Base-by-base conservation (phyloP, 2,329 filamentous ascomycete genomes). In the Calonectria crousiana region DNA sequence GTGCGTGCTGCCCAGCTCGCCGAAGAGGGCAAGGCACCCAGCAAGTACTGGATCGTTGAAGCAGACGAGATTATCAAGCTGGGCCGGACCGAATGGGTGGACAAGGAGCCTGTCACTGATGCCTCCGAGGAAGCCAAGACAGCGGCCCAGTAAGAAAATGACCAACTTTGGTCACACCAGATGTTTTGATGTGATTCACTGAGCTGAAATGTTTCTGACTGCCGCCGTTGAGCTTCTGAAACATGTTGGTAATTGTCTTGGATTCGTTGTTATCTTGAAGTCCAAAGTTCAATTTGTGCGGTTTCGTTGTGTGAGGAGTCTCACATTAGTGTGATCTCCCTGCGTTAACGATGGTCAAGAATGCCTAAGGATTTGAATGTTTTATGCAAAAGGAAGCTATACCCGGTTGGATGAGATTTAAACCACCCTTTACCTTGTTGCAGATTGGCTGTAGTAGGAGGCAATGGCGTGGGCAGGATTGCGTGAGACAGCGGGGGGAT, bases 31-130 rank as follows among this genome's bases (percentile, higher is more conserved):
- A 90, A 89, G 84, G 90, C 89, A n/a, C 89, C 87, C 69, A 87
- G 81, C 83, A 91, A 88, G 87, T 90, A 83, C 74, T 94, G 93
- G 93, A 79, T 91, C 13, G 28, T 95, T 36, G 88, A 89, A 47
- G 85, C 88, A 78, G 81, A 80, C 26, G 93, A 95, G 73, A 93
- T 95, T 79, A 83, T 95, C n/a, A 88, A 86, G 77, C 82, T 94
- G 74, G 94, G 93, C n/a, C 88, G 89, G 78, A 89, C 88, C 26
- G 91, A 91, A 84, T 90, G 87, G 88, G 85, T 85, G 14, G 56
- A 62, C 56, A 62, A 62, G 23, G 58, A 74, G n/a, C 52, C 73
- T 51, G 69, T 58, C 20, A 64, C 69, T 14, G n/a, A 10, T 18
- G 49, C 56, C 47, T 36, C 58, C 32, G 76, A 77, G 49, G 76